These are phyloP conservation scores for Spongiforma sp. DNA, from an alignment of 1,284 basidiomycete genomes.

Conservation along the genomic window DNA sequence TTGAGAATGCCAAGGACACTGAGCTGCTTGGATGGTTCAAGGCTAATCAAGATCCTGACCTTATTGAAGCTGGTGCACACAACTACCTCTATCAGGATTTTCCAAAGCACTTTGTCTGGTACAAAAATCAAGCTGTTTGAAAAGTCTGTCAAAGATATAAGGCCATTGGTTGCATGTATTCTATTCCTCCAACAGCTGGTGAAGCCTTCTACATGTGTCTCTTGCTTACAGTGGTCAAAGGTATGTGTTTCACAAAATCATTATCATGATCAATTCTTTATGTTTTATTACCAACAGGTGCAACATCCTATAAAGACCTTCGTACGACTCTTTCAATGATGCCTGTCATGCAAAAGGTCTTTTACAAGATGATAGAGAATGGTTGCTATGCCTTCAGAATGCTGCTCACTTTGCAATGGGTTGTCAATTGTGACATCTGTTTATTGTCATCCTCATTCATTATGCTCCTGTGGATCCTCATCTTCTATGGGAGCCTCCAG, in stretches of 20 bases:
- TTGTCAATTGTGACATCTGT: background rate
- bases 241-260: too few species aligned
- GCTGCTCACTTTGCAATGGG: too few species aligned
- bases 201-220: constrained; percentile 42
- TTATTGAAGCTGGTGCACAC: constrained; percentile 33
- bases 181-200: constrained; percentile 27
- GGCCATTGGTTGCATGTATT: constrained; percentile 43
- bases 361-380: too few species aligned
- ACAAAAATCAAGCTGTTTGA: background rate
- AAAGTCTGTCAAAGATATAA: constrained; percentile 7
- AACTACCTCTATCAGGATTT: constrained; percentile 48
- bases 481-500: background rate
- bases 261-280: too few species aligned
- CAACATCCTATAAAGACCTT: too few species aligned
- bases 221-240: constrained; percentile 41
- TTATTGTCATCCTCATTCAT: background rate
- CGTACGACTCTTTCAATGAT: too few species aligned
- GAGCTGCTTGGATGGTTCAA: constrained; percentile 45
- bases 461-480: background rate
- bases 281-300: too few species aligned
- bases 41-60: constrained; percentile 38
- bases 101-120: constrained; percentile 35
- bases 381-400: too few species aligned
- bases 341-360: too few species aligned
- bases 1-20: constrained; percentile 31